Conservation (phyloP, 2,329 filamentous ascomycete species). For the Myriosclerotinia curreyana region DNA sequence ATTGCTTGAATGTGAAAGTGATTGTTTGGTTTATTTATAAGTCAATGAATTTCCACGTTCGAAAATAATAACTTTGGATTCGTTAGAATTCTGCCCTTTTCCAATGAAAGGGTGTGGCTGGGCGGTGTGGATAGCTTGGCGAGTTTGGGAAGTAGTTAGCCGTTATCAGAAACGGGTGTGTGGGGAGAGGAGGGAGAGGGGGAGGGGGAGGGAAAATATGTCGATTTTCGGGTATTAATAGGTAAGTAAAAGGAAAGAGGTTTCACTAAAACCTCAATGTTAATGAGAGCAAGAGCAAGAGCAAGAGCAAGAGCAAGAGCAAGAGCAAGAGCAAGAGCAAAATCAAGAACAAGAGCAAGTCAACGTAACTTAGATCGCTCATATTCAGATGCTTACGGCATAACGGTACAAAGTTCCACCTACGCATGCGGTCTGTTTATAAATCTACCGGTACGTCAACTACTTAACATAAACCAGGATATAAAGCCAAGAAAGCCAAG, state of each 20-base stretch:
- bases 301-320: no score
- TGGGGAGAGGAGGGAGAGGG: no score
- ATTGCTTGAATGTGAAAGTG: background rate
- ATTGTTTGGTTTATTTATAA: background rate
- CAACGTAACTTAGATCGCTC: no score
- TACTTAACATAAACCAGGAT: constrained; percentile 15
- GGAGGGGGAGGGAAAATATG: no score
- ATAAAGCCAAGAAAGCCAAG: constrained; percentile 14
- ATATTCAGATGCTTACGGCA: constrained; percentile 6
- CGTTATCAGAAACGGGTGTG: no score
- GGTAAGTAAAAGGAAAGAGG: background rate
- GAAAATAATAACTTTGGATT: constrained; percentile 2
- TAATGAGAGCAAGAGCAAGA: no score
- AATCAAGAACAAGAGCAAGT: no score
- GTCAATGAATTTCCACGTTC: constrained; percentile 13
- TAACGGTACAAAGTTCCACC: background rate
- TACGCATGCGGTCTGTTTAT: constrained; percentile 9
- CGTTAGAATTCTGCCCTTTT: constrained; percentile 9
- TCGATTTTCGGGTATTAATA: no score
- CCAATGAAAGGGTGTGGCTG: background rate
- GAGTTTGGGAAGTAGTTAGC: no score
- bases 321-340: no score
- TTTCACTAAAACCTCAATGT: no score
- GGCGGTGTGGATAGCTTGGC: constrained; percentile 10
- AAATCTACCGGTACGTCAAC: no score